These are phyloP conservation scores for Magnaporthales sp. DNA, from an alignment of 2,329 filamentous ascomycete species.

Conservation along the genomic window DNA sequence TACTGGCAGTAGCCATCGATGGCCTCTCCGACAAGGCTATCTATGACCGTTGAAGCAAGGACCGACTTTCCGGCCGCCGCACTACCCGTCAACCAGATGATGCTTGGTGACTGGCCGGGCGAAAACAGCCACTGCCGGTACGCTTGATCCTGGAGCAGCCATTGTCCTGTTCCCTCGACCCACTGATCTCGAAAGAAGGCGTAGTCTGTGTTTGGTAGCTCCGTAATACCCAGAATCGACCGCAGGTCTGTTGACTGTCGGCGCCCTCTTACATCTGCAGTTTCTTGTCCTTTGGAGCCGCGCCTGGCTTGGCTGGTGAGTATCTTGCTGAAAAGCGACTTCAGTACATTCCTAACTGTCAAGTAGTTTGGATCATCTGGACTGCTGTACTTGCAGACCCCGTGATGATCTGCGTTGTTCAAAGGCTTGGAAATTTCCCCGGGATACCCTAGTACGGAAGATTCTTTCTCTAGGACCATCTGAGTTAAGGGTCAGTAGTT, in stretches of 20 bases:
- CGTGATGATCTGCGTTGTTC: slow-evolving; percentile 16
- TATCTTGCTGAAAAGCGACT: not conserved
- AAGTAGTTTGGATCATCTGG: slow-evolving; percentile 2
- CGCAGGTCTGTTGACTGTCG: not conserved
- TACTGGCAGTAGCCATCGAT: not conserved
- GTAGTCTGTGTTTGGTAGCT: slow-evolving; percentile 3
- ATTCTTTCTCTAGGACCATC: slow-evolving; percentile 15
- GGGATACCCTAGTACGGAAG: slow-evolving; percentile 13
- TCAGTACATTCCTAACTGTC: not conserved
- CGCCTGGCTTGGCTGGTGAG: not conserved
- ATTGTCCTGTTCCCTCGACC: slow-evolving; percentile 4
- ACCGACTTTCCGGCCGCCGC: slow-evolving; percentile 6
- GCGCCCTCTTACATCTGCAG: not conserved
- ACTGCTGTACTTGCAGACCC: slow-evolving; percentile 12
- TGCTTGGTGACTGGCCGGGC: not conserved
- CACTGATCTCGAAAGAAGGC: not conserved
- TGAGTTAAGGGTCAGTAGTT: not conserved
- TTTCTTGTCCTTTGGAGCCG: not conserved
- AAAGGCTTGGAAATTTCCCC: slow-evolving; percentile 11
- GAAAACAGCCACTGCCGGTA: not conserved
- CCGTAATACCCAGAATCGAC: not conserved
- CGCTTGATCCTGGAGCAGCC: not conserved
- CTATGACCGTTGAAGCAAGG: slow-evolving; percentile 2
- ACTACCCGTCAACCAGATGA: slow-evolving; percentile 2
- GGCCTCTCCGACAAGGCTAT: not conserved